A percentile compares a stretch with the other conserved stretches of the same genome.
Conservation (phyloP, 78 protist genomes). For the Tieghemostelium lacteum region DNA sequence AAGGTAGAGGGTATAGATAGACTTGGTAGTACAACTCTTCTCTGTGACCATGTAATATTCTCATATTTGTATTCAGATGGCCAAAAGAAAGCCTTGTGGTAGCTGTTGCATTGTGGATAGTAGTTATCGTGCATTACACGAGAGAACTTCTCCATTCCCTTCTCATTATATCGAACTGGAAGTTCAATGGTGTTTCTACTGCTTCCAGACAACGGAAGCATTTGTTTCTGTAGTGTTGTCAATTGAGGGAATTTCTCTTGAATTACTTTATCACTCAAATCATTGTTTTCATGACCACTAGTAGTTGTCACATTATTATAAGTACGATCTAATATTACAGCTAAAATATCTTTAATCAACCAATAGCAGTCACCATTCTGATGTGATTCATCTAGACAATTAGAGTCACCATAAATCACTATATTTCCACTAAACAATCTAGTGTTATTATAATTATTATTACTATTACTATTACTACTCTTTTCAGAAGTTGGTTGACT, state of each 20-base stretch:
- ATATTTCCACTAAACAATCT: constrained; percentile 13
- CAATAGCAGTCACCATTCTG: constrained; percentile 59
- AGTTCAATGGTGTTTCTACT: constrained; percentile 13
- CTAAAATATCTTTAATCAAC: constrained; percentile 43
- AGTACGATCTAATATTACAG: too few species aligned
- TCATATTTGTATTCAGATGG: constrained; percentile 22
- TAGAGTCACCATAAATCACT: constrained; percentile 61
- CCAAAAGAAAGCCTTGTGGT: too few species aligned
- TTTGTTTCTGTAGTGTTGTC: not conserved
- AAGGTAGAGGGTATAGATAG: constrained; percentile 12
- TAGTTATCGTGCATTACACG: not conserved
- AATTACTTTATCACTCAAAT: too few species aligned
- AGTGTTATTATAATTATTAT: not conserved
- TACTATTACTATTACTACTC: not conserved
- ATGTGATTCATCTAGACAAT: constrained; percentile 53
- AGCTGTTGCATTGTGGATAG: not conserved
- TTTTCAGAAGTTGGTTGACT: not conserved
- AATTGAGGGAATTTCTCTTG: not conserved
- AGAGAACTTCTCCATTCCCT: constrained; percentile 31
- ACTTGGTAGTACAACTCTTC: constrained; percentile 9
- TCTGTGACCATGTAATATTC: constrained; percentile 33
- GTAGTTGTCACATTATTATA: too few species aligned
- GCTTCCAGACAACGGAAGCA: constrained; percentile 8
- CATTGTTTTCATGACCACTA: too few species aligned
- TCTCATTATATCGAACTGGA: constrained; percentile 5